A percentile compares a stretch with the other conserved stretches of the same genome.
phyloP scores from a whole-genome alignment of 2,329 filamentous ascomycete species.

The Botryotinia narcissicola region DNA sequence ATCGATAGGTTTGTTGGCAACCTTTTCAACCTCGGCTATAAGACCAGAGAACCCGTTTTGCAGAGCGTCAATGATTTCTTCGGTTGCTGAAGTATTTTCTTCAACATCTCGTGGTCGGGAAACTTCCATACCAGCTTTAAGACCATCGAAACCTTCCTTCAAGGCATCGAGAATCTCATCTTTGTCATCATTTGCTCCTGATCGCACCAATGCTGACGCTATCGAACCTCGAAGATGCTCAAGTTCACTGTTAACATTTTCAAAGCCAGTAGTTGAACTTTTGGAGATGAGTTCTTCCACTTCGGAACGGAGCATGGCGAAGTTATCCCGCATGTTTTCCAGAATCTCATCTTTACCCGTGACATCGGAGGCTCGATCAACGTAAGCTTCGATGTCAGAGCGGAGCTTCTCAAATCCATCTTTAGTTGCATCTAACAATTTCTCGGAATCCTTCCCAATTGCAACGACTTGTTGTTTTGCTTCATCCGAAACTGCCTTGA shows the following conservation, averaged over 20 bases:
- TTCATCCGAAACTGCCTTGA: slow-evolving; percentile 59
- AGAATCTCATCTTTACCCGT: slow-evolving; percentile 76
- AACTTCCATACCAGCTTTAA: slow-evolving; percentile 65
- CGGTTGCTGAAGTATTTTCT: slow-evolving; percentile 56
- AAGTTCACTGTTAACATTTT: slow-evolving; percentile 55
- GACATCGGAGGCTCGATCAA: slow-evolving; percentile 67
- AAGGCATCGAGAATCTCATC: slow-evolving; percentile 64
- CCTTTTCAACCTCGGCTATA: slow-evolving; percentile 70
- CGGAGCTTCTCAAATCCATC: slow-evolving; percentile 82
- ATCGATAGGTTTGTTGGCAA: slow-evolving; percentile 76
- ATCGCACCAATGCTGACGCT: slow-evolving; percentile 49
- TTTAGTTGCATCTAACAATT: slow-evolving; percentile 82
- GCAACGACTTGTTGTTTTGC: slow-evolving; percentile 76
- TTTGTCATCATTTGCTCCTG: slow-evolving; percentile 48
- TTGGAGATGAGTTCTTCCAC: slow-evolving; percentile 59
- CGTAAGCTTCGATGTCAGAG: slow-evolving; percentile 75
- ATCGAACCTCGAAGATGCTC: slow-evolving; percentile 59
- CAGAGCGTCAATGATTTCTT: slow-evolving; percentile 84
- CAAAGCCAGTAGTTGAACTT: slow-evolving; percentile 53
- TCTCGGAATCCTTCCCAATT: slow-evolving; percentile 79
- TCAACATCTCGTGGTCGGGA: slow-evolving; percentile 39
- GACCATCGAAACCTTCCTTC: slow-evolving; percentile 67
- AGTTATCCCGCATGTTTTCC: slow-evolving; percentile 61
- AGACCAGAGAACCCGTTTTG: slow-evolving; percentile 83
- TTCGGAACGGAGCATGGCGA: slow-evolving; percentile 66